phyloP scores from a whole-genome alignment of 2,329 filamentous ascomycete genomes.

The Colletotrichum graminicola region DNA sequence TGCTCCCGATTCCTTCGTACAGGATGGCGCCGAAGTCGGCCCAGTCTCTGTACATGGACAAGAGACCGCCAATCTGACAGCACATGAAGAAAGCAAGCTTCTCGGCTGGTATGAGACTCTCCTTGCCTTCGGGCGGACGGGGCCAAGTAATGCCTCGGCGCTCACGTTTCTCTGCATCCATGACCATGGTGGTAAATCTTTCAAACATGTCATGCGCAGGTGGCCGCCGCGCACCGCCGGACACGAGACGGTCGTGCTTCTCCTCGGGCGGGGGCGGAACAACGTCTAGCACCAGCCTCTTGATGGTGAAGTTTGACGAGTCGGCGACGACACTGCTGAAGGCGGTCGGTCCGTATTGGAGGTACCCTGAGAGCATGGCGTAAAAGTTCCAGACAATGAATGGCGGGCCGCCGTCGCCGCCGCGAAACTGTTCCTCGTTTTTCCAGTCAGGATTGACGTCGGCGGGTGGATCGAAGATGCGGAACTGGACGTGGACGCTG shows the following conservation, averaged over 20 bases:
- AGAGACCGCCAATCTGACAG: slow-evolving; percentile 37
- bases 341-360: slow-evolving; percentile 39
- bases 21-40: slow-evolving; percentile 40
- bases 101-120: slow-evolving; percentile 40
- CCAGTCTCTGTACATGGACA: slow-evolving; percentile 39
- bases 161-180: slow-evolving; percentile 35
- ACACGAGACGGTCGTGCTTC: slow-evolving; percentile 40
- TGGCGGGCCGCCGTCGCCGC: slow-evolving; percentile 39
- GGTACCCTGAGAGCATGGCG: slow-evolving; percentile 40
- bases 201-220: slow-evolving; percentile 35
- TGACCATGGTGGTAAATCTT: slow-evolving; percentile 32
- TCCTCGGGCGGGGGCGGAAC: slow-evolving; percentile 35
- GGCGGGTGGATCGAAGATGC: slow-evolving; percentile 42
- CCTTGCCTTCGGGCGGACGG: slow-evolving; percentile 27
- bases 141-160: slow-evolving; percentile 38
- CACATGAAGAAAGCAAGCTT: slow-evolving; percentile 44
- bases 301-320: slow-evolving; percentile 32
- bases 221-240: slow-evolving; percentile 22
- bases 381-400: slow-evolving; percentile 43
- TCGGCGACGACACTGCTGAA: slow-evolving; percentile 39
- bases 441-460: slow-evolving; percentile 42
- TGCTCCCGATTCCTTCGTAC: slow-evolving; percentile 40
- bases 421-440: slow-evolving; percentile 41
- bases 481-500: slow-evolving; percentile 40
- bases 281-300: slow-evolving; percentile 40